These are phyloP conservation scores for Salix arbutifolia DNA, from an alignment of 345 rosid genomes.

Conservation along the genomic window DNA sequence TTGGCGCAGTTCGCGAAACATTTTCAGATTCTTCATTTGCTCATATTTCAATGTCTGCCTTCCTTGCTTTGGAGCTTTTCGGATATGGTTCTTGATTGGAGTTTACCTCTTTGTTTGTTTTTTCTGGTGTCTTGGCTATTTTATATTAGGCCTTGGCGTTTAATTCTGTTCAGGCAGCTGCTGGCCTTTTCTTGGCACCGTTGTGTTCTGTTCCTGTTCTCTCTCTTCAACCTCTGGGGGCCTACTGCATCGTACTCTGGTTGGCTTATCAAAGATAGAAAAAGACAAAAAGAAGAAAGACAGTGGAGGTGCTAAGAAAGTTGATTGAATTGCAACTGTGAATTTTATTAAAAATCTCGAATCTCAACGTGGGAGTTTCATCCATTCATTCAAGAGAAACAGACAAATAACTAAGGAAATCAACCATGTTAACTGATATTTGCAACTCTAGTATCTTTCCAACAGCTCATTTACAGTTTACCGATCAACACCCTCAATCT, in stretches of 20 bases:
- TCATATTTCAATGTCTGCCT: background rate
- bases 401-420: slow-evolving; percentile 9
- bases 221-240: background rate
- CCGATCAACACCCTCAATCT: slow-evolving; percentile 92
- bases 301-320: background rate
- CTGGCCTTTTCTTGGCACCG: background rate
- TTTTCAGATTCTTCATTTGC: background rate
- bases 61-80: background rate
- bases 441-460: background rate
- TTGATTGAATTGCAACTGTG: background rate
- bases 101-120: background rate
- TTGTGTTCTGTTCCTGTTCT: too few species aligned
- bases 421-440: slow-evolving; percentile 17
- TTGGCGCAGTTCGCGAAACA: background rate
- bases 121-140: background rate
- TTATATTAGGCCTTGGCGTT: background rate
- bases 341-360: slow-evolving; percentile 21
- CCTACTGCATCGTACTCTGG: background rate
- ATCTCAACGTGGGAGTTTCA: slow-evolving; percentile 15
- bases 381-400: slow-evolving; percentile 9
- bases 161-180: background rate
- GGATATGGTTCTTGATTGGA: background rate
- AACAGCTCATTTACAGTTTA: slow-evolving; percentile 19
- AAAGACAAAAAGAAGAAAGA: background rate
- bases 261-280: background rate